These are phyloP conservation scores for Trametes coccinea DNA, from an alignment of 768 basidiomycete species.

Conservation along the genomic window DNA sequence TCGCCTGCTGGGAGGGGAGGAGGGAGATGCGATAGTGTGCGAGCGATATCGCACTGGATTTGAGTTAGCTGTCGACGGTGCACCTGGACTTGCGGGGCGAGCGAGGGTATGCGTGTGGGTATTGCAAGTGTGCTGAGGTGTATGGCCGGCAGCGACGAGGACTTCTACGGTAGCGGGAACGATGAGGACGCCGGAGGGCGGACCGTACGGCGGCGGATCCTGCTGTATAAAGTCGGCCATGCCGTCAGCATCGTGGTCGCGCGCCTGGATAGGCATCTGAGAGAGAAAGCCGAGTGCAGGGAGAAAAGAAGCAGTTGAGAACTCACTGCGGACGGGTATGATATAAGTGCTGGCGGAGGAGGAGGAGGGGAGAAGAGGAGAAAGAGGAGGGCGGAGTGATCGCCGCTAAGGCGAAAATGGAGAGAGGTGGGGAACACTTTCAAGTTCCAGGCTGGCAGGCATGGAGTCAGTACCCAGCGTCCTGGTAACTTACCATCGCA, in stretches of 20 bases:
- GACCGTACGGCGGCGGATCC: conserved; percentile 17
- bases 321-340: not conserved
- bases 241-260: not conserved
- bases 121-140: not conserved
- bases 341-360: not conserved
- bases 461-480: too few relatives aligned
- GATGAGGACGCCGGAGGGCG: conserved; percentile 7
- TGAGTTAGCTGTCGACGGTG: not conserved
- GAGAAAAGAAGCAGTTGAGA: not conserved
- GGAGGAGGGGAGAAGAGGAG: not conserved
- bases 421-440: not conserved
- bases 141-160: not conserved
- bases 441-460: not conserved
- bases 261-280: not conserved
- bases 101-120: not conserved
- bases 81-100: not conserved
- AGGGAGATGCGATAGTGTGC: not conserved
- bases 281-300: not conserved
- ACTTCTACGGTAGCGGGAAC: conserved; percentile 1
- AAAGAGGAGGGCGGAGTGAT: not conserved
- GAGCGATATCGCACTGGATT: not conserved
- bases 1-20: conserved; percentile 1
- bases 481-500: too few relatives aligned
- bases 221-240: not conserved
- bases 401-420: conserved; percentile 7